Evolutionary conservation across 2,329 filamentous ascomycete species (phyloP).

Genomic region (Alternaria triticimaculans): DNA sequence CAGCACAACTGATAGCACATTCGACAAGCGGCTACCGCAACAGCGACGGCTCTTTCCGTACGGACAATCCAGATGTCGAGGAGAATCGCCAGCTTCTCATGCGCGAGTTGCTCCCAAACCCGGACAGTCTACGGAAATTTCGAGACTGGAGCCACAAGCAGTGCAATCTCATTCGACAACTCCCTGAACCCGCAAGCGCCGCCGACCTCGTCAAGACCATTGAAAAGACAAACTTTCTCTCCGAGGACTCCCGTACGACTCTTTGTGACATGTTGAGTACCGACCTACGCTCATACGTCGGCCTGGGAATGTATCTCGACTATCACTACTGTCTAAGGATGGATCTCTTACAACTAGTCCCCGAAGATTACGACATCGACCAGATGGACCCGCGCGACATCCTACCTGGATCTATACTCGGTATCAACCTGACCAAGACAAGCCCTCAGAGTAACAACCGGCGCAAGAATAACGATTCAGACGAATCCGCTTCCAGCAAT

Average conservation of each 20-base stretch:
- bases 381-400: background rate
- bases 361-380: background rate
- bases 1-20: no score
- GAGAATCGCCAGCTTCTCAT: background rate
- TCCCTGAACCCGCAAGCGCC: no score
- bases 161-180: no score
- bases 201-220: no score
- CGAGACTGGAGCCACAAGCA: background rate
- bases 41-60: no score
- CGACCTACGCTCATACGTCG: background rate
- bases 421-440: background rate
- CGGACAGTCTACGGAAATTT: no score
- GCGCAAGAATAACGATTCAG: background rate
- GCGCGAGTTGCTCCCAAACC: no score
- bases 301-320: background rate
- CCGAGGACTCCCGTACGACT: background rate
- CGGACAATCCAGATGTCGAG: no score
- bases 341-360: background rate
- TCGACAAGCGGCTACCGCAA: no score
- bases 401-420: background rate
- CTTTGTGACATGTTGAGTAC: background rate
- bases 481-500: no score
- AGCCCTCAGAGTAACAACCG: background rate
- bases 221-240: background rate
- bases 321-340: background rate